Evolutionary conservation across 257 asterid genomes (phyloP), one percentile per base, ranked within the genome.

Genomic region (Gynochthodes officinalis): DNA sequence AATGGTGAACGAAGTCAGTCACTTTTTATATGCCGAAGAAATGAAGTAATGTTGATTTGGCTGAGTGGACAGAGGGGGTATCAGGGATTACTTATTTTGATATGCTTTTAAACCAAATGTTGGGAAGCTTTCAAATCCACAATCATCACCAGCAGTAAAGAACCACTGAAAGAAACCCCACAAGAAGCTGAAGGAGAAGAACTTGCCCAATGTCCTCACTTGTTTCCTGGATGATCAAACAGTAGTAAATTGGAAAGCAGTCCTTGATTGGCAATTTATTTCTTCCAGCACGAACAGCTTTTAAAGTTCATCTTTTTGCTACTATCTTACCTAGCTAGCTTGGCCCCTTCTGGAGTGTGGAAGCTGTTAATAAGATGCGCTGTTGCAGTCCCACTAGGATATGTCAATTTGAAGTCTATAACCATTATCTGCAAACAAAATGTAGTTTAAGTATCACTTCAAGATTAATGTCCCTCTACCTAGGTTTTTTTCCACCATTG

Each of bases 151-250:
- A 37, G 76, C 89, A 49, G 92, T 76, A 77, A 85, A 90, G 80
- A 90, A 88, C 96, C 96, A 90, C 46, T 90, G 96, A 72, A 90
- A 90, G 83, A 90, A 90, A 21, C 90, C 89, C 95, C 95, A 90
- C 68, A 88, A 68, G 86, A 90, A 90, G 85, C 96, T 90, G 50
- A 90, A 83, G 71, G 85, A 80, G 84, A 86, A 88, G 76, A 80
- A 83, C 78, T 82, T 86, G 63, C 89, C 84, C 59, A 89, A 27
- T 46, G 30, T 67, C 60, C 79, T 77, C 12, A 87, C 88, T 73
- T 89, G 91, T 42, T 84, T 86, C 84, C 96, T 89, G 86, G 43
- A 63, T 30, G 25, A 61, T 18, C 58, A 67, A 50, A n/a, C n/a
- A n/a, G n/a, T n/a, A n/a, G n/a, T n/a, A 42, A 2, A n/a, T n/a